Evolutionary conservation across 805 yeast genomes (phyloP).

Genomic region (Candida glaebosa): DNA sequence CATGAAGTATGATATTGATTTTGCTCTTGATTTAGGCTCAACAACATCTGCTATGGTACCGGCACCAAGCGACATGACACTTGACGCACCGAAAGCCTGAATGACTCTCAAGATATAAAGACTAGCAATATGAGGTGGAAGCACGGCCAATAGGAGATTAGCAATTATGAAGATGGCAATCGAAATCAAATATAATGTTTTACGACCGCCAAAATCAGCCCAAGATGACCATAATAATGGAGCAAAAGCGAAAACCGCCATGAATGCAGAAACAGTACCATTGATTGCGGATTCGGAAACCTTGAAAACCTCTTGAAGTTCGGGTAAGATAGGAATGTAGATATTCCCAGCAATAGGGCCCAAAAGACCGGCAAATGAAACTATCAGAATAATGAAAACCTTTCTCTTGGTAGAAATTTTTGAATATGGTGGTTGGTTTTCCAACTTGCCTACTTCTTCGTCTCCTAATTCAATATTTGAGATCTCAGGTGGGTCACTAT

Average conservation of each 20-base stretch:
- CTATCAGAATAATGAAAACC: slow-evolving; percentile 31
- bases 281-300: slow-evolving; percentile 43
- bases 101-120: slow-evolving; percentile 28
- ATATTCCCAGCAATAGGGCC: slow-evolving; percentile 60
- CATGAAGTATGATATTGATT: slow-evolving; percentile 31
- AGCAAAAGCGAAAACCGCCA: slow-evolving; percentile 53
- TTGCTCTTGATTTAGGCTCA: slow-evolving; percentile 28
- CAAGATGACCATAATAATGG: slow-evolving; percentile 55
- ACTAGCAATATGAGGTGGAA: slow-evolving; percentile 28
- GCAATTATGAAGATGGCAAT: slow-evolving; percentile 24
- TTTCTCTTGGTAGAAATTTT: slow-evolving; percentile 31
- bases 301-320: slow-evolving; percentile 37
- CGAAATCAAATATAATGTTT: slow-evolving; percentile 25
- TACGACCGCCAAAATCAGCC: slow-evolving; percentile 52
- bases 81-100: slow-evolving; percentile 38
- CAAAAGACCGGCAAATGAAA: slow-evolving; percentile 48
- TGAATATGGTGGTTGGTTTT: slow-evolving; percentile 19
- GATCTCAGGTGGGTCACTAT: no score
- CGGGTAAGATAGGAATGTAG: slow-evolving; percentile 52
- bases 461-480: background rate
- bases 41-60: slow-evolving; percentile 34
- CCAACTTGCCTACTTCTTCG: background rate
- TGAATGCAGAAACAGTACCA: slow-evolving; percentile 56
- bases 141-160: slow-evolving; percentile 25
- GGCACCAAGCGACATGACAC: slow-evolving; percentile 34